Evolutionary conservation across 164 flowering plant genomes (phyloP).

Genomic region (Vitis amurensis): DNA sequence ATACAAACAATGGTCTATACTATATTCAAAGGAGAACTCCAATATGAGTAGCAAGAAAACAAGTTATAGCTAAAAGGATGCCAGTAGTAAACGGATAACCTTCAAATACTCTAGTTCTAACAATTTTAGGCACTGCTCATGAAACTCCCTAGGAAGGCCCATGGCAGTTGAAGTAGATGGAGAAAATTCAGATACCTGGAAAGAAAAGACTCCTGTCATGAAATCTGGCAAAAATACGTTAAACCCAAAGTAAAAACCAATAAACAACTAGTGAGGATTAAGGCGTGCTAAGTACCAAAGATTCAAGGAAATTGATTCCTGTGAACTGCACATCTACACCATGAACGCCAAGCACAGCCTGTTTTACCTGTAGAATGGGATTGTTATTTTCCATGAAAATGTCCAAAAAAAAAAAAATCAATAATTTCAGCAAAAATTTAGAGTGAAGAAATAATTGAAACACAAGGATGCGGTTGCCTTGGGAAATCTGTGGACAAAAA

Average conservation of each 20-base stretch:
- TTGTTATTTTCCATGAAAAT: background rate
- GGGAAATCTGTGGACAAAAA: no score
- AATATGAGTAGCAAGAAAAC: background rate
- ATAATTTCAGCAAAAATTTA: background rate
- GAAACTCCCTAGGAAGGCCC: constrained; percentile 96
- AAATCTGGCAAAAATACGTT: background rate
- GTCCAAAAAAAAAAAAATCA: constrained; percentile 3
- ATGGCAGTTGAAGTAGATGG: constrained; percentile 88
- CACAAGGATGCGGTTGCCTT: no score
- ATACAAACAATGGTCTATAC: no score
- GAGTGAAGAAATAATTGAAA: background rate
- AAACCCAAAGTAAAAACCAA: background rate
- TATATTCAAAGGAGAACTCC: constrained; percentile 1
- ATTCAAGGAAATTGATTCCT: constrained; percentile 84
- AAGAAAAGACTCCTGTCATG: background rate
- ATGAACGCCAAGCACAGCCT: constrained; percentile 69
- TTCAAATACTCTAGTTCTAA: constrained; percentile 73
- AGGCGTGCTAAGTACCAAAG: constrained; percentile 52
- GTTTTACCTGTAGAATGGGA: constrained; percentile 54
- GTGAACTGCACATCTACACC: constrained; percentile 73
- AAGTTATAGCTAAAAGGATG: constrained; percentile 4
- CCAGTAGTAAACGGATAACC: constrained; percentile 41
- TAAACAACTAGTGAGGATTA: background rate
- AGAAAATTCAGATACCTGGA: constrained; percentile 92
- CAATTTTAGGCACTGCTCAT: constrained; percentile 75